phyloP scores from a whole-genome alignment of 768 basidiomycete species.

The Amanita polypyramis region DNA sequence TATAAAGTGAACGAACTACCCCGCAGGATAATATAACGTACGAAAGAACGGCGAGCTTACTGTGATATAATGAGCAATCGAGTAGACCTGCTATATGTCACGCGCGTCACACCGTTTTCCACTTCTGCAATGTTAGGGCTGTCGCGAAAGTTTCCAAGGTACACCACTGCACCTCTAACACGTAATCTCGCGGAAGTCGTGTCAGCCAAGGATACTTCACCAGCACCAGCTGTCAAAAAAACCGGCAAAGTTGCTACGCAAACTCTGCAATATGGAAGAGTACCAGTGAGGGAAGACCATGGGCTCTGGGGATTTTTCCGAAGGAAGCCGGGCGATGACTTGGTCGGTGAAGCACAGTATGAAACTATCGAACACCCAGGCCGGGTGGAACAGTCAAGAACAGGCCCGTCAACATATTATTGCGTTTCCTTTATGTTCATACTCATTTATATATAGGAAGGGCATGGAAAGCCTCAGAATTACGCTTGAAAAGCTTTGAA shows the following conservation, averaged over 20 bases:
- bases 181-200: slow-evolving; percentile 9
- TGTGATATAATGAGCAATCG: too few species aligned
- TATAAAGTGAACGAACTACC: too few species aligned
- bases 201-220: not conserved
- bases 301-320: slow-evolving; percentile 76
- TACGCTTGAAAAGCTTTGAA: slow-evolving; percentile 83
- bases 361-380: slow-evolving; percentile 32
- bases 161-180: not conserved
- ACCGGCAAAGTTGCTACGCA: slow-evolving; percentile 6
- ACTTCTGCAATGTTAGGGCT: slow-evolving; percentile 9
- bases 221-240: not conserved
- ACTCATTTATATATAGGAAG: slow-evolving; percentile 45
- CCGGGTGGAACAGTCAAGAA: not conserved
- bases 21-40: too few species aligned
- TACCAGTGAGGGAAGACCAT: slow-evolving; percentile 44
- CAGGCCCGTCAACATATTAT: not conserved
- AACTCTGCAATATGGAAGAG: slow-evolving; percentile 13
- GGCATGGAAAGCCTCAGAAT: slow-evolving; percentile 77
- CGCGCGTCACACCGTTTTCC: not conserved
- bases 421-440: not conserved
- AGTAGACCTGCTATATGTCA: slow-evolving; percentile 1
- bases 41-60: too few species aligned
- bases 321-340: slow-evolving; percentile 33
- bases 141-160: slow-evolving; percentile 3
- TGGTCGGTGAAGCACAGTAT: slow-evolving; percentile 36